These are phyloP conservation scores for Yamadazyma sp. DNA, from an alignment of 805 yeast genomes.

Conservation along the genomic window DNA sequence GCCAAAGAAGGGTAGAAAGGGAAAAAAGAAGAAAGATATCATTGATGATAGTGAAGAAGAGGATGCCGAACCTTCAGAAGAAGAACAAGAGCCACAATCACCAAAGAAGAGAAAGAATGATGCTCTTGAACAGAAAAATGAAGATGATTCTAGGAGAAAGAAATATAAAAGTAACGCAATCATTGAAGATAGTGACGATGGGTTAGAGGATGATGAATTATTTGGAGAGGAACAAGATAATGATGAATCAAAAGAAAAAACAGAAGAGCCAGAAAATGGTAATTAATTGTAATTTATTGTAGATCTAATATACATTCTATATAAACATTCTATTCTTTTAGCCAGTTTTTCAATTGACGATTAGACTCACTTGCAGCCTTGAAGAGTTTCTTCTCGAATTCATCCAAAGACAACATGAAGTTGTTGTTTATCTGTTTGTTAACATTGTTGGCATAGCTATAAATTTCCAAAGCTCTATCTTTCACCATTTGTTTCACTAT, in stretches of 20 bases:
- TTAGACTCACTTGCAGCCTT: constrained; percentile 50
- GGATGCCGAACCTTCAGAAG: constrained; percentile 4
- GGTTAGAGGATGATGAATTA: constrained; percentile 30
- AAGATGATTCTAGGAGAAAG: constrained; percentile 17
- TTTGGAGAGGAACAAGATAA: constrained; percentile 20
- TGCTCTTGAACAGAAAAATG: background rate
- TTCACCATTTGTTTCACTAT: constrained; percentile 50
- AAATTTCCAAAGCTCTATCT: constrained; percentile 66
- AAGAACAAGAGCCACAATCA: background rate
- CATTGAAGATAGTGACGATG: constrained; percentile 50
- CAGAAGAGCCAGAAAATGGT: background rate
- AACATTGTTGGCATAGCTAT: constrained; percentile 62
- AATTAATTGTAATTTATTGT: background rate
- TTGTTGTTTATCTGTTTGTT: constrained; percentile 45
- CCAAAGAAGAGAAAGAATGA: constrained; percentile 7
- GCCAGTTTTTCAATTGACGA: constrained; percentile 37
- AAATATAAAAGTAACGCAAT: constrained; percentile 27
- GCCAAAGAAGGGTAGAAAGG: constrained; percentile 20
- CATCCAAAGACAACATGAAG: constrained; percentile 69
- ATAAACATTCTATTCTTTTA: constrained; percentile 16
- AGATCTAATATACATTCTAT: background rate
- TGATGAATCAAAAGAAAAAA: constrained; percentile 10
- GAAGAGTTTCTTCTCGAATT: constrained; percentile 64
- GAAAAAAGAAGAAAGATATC: constrained; percentile 26
- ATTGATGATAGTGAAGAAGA: constrained; percentile 32